A percentile compares a stretch with the other conserved stretches of the same genome.
Evolutionary conservation across 2,329 filamentous ascomycete species (phyloP).

Genomic region (Sporothrix protearum): DNA sequence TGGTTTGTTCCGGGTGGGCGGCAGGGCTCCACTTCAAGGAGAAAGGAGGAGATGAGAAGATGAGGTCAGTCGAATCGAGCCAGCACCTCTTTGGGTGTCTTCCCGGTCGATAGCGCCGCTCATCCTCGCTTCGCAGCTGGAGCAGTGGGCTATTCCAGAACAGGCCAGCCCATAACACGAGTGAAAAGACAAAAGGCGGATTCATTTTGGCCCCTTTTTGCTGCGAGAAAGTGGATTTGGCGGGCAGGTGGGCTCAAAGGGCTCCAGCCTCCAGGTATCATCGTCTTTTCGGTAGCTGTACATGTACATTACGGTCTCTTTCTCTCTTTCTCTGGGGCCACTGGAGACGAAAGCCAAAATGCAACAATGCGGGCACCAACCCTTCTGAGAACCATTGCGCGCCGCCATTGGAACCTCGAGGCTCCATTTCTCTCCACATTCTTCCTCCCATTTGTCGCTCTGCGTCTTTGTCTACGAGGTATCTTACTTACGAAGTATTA

Average conservation of each 20-base stretch:
- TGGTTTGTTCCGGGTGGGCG: background rate
- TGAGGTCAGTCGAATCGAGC: background rate
- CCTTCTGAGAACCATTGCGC: conserved; percentile 22
- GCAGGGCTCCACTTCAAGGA: background rate
- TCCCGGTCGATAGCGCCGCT: background rate
- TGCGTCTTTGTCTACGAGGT: background rate
- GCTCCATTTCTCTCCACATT: background rate
- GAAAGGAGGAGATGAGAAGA: background rate
- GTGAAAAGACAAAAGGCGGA: background rate
- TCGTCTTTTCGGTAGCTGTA: background rate
- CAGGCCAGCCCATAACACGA: background rate
- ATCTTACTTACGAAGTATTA: too few relatives aligned
- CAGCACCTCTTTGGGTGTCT: background rate
- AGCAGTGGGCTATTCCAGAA: background rate
- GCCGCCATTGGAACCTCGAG: conserved; percentile 4
- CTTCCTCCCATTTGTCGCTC: background rate
- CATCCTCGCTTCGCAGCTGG: conserved; percentile 3
- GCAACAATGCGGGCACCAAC: conserved; percentile 4
- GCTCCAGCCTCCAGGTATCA: background rate
- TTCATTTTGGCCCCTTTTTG: background rate
- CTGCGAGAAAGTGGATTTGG: background rate
- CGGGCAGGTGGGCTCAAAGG: background rate
- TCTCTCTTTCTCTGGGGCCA: background rate
- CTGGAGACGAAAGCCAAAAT: background rate
- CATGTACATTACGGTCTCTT: background rate